Evolutionary conservation across 1,284 basidiomycete species (phyloP), one percentile per base, ranked within the genome.

Genomic region (Trichosporon faecale): DNA sequence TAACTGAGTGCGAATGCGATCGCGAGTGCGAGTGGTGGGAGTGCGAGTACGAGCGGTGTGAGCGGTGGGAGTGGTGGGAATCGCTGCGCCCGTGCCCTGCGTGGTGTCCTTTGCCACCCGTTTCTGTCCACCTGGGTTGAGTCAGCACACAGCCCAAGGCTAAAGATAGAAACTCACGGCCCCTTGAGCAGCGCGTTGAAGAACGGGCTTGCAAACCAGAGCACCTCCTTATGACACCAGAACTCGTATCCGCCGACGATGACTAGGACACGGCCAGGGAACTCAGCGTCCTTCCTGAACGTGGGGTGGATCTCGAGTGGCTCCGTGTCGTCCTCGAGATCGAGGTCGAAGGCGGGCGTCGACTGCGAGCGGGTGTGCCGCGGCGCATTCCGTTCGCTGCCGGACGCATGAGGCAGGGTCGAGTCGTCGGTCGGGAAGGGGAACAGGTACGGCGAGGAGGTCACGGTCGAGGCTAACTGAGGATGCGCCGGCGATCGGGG

Each of bases 181-280:
- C 80, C 81, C 49, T 79, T 73, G 4, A 83, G 72, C 5, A 82
- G 33, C 25, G 76, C 77, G 64, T 79, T 75, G 74, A 83, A 83
- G 75, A 83, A 83, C 3, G 81, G 80, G 72, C 80, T 80, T 9
- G 79, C 77, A 65, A 82, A 83, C 76, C 76, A 82, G 31, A 83
- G 69, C 2, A 83, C 73, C 66, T 83, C 81, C 67, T 80, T 81
- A 72, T 83, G 81, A 71, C 81, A 82, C 78, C 80, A 83, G 68
- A 83, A 82, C 67, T 79, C 77, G 65, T 77, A 72, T 33, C 73
- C 70, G 0, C 80, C 79, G 3, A 83, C 80, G 2, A 80, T 64
- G 4, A 83, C 77, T 66, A 81, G 81, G 16, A 81, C 79, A 27
- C 72, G 74, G 16, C 81, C 81, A 0, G 77, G 78, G 46, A 80